A percentile compares a stretch with the other conserved stretches of the same genome.
These are phyloP conservation scores for Diplodia sapinea DNA, from an alignment of 2,329 filamentous ascomycete genomes.

Conservation along the genomic window DNA sequence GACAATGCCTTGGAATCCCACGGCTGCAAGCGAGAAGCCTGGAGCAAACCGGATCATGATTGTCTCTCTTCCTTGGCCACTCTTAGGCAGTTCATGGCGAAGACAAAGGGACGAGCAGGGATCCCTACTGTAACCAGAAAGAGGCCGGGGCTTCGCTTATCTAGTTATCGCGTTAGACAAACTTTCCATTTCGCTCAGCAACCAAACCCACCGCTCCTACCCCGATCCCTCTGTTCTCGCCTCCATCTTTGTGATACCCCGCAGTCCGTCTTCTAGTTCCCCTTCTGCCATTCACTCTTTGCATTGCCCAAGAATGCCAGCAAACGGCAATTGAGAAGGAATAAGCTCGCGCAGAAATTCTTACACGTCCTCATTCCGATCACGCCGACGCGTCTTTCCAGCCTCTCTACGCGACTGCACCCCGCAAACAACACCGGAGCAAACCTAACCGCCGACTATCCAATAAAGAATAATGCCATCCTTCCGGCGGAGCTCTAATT, in stretches of 20 bases:
- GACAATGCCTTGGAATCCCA: not conserved
- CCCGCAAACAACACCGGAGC: not conserved
- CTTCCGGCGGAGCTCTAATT: constrained; percentile 4
- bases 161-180: constrained; percentile 10
- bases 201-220: not conserved
- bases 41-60: not conserved
- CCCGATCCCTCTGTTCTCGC: not conserved
- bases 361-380: not conserved
- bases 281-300: not conserved
- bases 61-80: not conserved
- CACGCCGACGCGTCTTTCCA: constrained; percentile 14
- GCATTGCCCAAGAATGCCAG: not conserved
- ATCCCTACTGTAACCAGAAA: not conserved
- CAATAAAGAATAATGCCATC: not conserved
- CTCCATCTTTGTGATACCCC: constrained; percentile 9
- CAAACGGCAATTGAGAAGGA: not conserved
- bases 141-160: not conserved
- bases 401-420: not conserved
- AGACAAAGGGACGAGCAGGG: not conserved
- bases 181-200: not conserved
- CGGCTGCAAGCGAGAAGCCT: not conserved
- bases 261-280: not conserved
- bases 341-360: not conserved
- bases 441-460: not conserved
- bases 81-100: not conserved